These are phyloP conservation scores for Linum trigynum DNA, from an alignment of 345 rosid genomes.

Conservation along the genomic window DNA sequence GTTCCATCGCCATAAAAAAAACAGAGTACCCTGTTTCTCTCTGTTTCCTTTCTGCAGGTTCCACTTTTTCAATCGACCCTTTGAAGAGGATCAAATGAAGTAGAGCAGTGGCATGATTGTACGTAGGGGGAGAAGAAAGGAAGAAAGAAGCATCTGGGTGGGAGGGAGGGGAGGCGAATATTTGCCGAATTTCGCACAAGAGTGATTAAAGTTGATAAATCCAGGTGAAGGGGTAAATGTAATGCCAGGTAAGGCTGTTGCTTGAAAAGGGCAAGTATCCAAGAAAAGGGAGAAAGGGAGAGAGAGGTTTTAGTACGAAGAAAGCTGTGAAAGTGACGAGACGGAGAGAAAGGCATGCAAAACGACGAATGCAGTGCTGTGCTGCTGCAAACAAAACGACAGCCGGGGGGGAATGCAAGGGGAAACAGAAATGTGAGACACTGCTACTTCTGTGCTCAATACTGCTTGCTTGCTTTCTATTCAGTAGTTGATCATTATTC, in stretches of 20 bases:
- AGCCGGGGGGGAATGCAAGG: neutral
- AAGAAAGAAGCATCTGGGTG: neutral
- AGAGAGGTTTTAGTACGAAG: neutral
- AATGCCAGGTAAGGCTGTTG: neutral
- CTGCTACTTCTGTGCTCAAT: neutral
- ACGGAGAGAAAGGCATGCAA: too few relatives aligned
- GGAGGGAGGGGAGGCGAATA: neutral
- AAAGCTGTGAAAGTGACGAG: too few relatives aligned
- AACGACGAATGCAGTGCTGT: too few relatives aligned
- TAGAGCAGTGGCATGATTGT: neutral
- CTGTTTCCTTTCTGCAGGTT: too few relatives aligned
- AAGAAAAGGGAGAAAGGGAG: neutral
- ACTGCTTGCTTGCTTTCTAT: too few relatives aligned
- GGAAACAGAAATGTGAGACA: neutral
- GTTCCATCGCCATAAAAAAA: neutral
- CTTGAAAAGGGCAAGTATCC: neutral
- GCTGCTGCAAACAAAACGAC: neutral
- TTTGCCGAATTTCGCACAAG: neutral
- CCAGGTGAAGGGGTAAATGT: neutral
- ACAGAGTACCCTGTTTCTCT: too few relatives aligned
- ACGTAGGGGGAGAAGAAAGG: neutral
- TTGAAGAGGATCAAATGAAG: too few relatives aligned
- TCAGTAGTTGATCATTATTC: too few relatives aligned
- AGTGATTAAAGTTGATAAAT: neutral
- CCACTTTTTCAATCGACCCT: too few relatives aligned